These are phyloP conservation scores for Amesomyces nigricolor DNA, from an alignment of 2,329 filamentous ascomycete species.

Conservation along the genomic window DNA sequence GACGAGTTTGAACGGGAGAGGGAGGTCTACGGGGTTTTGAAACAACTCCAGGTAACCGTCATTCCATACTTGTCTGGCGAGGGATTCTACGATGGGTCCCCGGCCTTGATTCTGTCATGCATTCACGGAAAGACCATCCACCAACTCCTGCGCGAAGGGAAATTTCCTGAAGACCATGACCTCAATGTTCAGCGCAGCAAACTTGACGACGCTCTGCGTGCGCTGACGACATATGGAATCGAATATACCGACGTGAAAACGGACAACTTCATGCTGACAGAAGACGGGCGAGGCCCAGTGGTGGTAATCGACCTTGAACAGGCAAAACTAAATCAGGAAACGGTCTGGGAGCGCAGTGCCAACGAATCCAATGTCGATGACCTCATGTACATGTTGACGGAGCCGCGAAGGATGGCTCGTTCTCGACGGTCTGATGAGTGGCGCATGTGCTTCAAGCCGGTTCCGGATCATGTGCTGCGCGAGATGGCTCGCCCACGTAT, in stretches of 20 bases:
- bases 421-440: too few species aligned
- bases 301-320: too few species aligned
- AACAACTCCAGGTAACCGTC: slow-evolving; percentile 2
- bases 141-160: neutral
- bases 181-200: neutral
- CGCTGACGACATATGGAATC: slow-evolving; percentile 3
- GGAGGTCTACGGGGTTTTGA: slow-evolving; percentile 3
- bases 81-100: slow-evolving; percentile 2
- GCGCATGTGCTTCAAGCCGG: too few species aligned
- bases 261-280: too few species aligned
- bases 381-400: too few species aligned
- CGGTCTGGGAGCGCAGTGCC: too few species aligned
- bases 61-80: slow-evolving; percentile 4
- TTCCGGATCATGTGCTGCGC: too few species aligned
- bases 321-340: too few species aligned
- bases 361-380: too few species aligned
- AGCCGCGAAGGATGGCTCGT: too few species aligned
- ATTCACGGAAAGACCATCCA: slow-evolving; percentile 1
- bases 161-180: neutral
- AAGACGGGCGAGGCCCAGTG: too few species aligned
- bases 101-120: neutral
- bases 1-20: slow-evolving; percentile 3
- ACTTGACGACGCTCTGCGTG: slow-evolving; percentile 4
- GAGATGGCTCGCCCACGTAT: too few species aligned
- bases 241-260: neutral